Evolutionary conservation across 805 yeast species (phyloP).

Genomic region (Ogataea philodendri): DNA sequence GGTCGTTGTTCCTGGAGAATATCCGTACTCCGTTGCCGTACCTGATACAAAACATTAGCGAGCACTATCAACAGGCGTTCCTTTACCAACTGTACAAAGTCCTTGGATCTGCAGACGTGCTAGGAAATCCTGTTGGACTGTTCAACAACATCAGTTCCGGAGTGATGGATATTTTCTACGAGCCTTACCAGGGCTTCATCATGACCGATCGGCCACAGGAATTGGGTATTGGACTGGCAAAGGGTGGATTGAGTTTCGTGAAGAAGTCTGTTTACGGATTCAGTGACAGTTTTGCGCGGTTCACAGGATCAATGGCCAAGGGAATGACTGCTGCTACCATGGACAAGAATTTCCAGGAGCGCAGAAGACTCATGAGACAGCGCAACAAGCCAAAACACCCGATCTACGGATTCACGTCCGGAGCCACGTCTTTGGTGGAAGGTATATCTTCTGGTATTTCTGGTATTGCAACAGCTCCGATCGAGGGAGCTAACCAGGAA

Average conservation of each 20-base stretch:
- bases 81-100: conserved; percentile 89
- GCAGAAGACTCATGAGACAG: conserved; percentile 71
- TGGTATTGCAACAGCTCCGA: conserved; percentile 88
- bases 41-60: conserved; percentile 63
- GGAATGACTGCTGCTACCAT: conserved; percentile 89
- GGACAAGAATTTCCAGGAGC: conserved; percentile 81
- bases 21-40: conserved; percentile 81
- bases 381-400: conserved; percentile 84
- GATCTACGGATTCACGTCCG: conserved; percentile 75
- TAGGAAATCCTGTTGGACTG: conserved; percentile 96
- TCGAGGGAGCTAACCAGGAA: conserved; percentile 81
- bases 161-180: conserved; percentile 92
- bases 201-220: conserved; percentile 96
- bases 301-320: conserved; percentile 92
- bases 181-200: conserved; percentile 93
- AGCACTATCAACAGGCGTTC: conserved; percentile 91
- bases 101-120: conserved; percentile 91
- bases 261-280: conserved; percentile 94
- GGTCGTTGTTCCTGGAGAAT: conserved; percentile 85
- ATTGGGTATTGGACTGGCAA: conserved; percentile 90
- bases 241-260: conserved; percentile 91
- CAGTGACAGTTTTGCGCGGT: conserved; percentile 87
- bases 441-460: conserved; percentile 84
- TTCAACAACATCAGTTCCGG: conserved; percentile 94
- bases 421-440: conserved; percentile 86